A percentile compares a stretch with the other conserved stretches of the same genome.
These are phyloP conservation scores for Moesziomyces sp. DNA, from an alignment of 1,284 basidiomycete species.

Conservation along the genomic window DNA sequence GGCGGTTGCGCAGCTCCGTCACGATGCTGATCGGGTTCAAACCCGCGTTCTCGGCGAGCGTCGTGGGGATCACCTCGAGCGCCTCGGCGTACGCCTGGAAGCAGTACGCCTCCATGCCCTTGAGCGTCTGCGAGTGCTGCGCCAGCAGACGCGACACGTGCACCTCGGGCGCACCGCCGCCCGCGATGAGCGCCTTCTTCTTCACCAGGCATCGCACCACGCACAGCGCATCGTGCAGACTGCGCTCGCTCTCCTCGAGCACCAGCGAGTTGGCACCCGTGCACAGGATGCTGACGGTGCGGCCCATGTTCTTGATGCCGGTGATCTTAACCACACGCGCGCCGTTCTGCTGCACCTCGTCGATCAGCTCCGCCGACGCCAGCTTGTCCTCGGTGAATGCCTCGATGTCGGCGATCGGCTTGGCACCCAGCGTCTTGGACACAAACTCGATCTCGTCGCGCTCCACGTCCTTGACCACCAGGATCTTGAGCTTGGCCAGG, in stretches of 20 bases:
- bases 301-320: constrained; percentile 92
- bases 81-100: constrained; percentile 99
- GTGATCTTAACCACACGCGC: constrained; percentile 94
- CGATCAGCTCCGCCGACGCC: constrained; percentile 93
- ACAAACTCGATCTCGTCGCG: constrained; percentile 99
- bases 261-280: constrained; percentile 94
- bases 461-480: constrained; percentile 97
- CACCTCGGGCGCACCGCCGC: constrained; percentile 97
- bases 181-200: constrained; percentile 96
- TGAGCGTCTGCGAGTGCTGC: constrained; percentile 91
- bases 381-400: constrained; percentile 99
- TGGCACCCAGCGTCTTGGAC: constrained; percentile 91
- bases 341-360: constrained; percentile 85
- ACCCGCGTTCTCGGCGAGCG: constrained; percentile 97
- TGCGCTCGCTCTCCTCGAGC: constrained; percentile 95
- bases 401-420: constrained; percentile 97
- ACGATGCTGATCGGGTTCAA: constrained; percentile 98
- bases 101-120: constrained; percentile 99
- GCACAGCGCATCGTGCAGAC: constrained; percentile 96
- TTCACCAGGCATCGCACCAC: constrained; percentile 98
- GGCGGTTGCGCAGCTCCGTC: constrained; percentile 95
- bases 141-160: constrained; percentile 93
- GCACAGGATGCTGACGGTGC: constrained; percentile 93
- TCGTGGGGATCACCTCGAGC: constrained; percentile 96
- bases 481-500: constrained; percentile 95